A percentile compares a stretch with the other conserved stretches of the same genome.
Conservation (phyloP, 352 stramenopile species). For the Globisporangium spinosum region DNA sequence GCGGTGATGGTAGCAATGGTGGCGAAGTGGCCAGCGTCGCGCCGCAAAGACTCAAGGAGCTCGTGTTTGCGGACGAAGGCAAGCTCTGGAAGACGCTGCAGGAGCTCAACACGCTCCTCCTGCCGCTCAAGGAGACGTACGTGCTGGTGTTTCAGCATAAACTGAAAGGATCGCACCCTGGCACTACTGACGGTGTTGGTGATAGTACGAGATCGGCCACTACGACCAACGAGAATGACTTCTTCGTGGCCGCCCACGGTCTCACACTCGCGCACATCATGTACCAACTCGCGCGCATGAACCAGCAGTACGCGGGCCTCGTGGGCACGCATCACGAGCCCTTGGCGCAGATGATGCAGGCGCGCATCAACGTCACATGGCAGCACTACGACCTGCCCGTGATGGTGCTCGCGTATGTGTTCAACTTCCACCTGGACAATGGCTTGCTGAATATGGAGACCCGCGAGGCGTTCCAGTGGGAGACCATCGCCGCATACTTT, state of each 20-base stretch:
- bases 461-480: conserved; percentile 44
- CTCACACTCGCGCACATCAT: conserved; percentile 73
- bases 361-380: conserved; percentile 61
- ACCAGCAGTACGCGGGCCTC: conserved; percentile 55
- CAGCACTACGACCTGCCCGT: conserved; percentile 64
- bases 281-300: conserved; percentile 76
- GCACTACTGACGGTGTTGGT: not conserved
- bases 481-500: conserved; percentile 58
- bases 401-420: conserved; percentile 75
- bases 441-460: conserved; percentile 44
- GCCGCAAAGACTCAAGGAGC: conserved; percentile 45
- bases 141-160: conserved; percentile 49
- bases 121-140: conserved; percentile 63
- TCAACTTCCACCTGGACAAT: conserved; percentile 75
- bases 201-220: not conserved
- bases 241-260: conserved; percentile 29
- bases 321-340: conserved; percentile 18
- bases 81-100: conserved; percentile 43
- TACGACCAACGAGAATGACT: conserved; percentile 22
- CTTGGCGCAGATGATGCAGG: conserved; percentile 43
- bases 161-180: conserved; percentile 1
- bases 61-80: conserved; percentile 49
- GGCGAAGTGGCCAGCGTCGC: not conserved
- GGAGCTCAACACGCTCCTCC: conserved; percentile 38
- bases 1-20: not conserved